phyloP scores from a whole-genome alignment of 2,329 filamentous ascomycete species.

The Tolypocladium sp. region DNA sequence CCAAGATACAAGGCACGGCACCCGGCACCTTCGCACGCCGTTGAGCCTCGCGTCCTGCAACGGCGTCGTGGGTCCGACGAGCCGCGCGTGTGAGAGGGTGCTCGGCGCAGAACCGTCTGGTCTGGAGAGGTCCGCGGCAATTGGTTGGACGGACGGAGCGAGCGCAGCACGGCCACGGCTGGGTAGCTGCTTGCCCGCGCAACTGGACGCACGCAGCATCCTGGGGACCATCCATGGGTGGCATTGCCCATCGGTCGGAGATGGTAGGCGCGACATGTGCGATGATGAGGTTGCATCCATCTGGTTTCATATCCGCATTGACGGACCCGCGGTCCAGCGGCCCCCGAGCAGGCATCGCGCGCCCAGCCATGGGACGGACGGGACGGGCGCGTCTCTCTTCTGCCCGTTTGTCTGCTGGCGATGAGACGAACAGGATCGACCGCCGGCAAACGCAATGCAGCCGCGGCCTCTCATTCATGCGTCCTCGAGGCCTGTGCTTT shows the following conservation, averaged over 20 bases:
- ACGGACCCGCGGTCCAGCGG: not conserved
- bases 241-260: not conserved
- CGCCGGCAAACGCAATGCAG: not conserved
- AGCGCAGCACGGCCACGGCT: not conserved
- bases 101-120: not conserved
- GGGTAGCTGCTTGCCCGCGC: not conserved
- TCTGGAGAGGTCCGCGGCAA: not conserved
- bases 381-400: not conserved
- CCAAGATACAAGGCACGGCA: not conserved
- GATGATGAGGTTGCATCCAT: not conserved
- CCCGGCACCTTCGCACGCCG: no score
- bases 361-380: not conserved
- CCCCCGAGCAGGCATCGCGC: not conserved
- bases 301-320: not conserved
- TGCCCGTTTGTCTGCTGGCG: not conserved
- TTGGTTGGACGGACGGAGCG: not conserved
- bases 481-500: not conserved
- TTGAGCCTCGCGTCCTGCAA: not conserved
- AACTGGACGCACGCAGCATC: not conserved
- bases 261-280: not conserved
- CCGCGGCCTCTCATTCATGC: not conserved
- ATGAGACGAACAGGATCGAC: not conserved
- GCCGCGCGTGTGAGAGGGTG: not conserved
- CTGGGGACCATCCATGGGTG: not conserved
- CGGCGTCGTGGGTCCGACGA: not conserved